A percentile compares a stretch with the other conserved stretches of the same genome.
phyloP scores from a whole-genome alignment of 1,139 yeast genomes.

The Taphrina communis region DNA sequence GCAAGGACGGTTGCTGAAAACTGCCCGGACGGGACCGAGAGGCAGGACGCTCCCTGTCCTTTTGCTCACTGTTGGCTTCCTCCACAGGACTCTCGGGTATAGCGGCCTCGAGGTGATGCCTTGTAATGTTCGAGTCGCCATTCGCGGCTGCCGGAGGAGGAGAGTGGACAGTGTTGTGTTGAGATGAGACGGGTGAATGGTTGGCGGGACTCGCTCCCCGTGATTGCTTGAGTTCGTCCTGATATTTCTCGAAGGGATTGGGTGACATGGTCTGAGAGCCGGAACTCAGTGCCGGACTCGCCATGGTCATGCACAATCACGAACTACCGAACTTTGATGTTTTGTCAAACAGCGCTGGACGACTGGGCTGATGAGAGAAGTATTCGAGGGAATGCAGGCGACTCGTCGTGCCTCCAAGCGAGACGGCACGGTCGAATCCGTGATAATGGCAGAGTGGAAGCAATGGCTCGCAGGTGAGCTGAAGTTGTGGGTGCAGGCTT shows the following conservation, averaged over 20 bases:
- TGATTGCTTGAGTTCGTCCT: constrained; percentile 4
- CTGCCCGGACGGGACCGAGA: background rate
- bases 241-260: constrained; percentile 15
- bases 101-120: constrained; percentile 23
- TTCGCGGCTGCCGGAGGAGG: constrained; percentile 20
- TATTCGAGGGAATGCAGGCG: too few relatives aligned
- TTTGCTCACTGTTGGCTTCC: constrained; percentile 8
- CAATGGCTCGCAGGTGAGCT: too few relatives aligned
- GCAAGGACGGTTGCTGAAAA: constrained; percentile 15
- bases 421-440: too few relatives aligned
- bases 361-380: background rate
- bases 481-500: background rate
- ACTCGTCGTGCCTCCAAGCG: too few relatives aligned
- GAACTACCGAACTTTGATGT: background rate
- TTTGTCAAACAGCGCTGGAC: background rate
- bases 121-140: constrained; percentile 6
- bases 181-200: background rate
- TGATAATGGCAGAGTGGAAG: too few relatives aligned
- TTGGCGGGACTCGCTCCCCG: background rate
- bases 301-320: constrained; percentile 12
- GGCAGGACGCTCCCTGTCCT: background rate
- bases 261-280: constrained; percentile 13
- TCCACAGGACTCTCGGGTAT: constrained; percentile 28
- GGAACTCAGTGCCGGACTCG: constrained; percentile 25
- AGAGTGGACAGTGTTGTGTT: background rate